A percentile compares a stretch with the other conserved stretches of the same genome.
These are phyloP conservation scores for Casuarina cunninghamiana DNA, from an alignment of 306 rosid species.

Conservation along the genomic window DNA sequence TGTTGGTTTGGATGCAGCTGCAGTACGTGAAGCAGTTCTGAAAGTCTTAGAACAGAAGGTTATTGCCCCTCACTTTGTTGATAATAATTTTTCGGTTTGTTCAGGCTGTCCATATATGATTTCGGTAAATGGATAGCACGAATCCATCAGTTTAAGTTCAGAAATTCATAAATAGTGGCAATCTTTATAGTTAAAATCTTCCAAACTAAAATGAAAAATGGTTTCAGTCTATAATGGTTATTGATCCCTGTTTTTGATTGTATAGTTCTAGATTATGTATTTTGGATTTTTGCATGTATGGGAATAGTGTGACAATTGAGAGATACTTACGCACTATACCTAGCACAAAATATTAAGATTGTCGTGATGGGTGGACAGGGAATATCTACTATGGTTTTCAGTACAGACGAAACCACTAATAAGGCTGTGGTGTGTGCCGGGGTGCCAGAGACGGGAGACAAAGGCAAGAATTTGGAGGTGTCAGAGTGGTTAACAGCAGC, in stretches of 20 bases:
- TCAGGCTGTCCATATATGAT: background rate
- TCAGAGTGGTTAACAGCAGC: conserved; percentile 85
- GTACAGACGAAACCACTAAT: conserved; percentile 77
- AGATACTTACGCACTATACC: background rate
- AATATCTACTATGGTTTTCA: conserved; percentile 83
- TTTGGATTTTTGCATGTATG: conserved; percentile 2
- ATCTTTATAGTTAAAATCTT: background rate
- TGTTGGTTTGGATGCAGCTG: conserved; percentile 87
- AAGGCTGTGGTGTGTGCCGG: conserved; percentile 97
- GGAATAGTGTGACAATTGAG: background rate
- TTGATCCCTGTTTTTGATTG: background rate
- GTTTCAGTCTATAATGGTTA: background rate
- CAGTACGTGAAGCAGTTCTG: conserved; percentile 97
- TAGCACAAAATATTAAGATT: conserved; percentile 24
- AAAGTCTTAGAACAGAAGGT: conserved; percentile 82
- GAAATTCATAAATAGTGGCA: background rate
- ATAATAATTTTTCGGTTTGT: conserved; percentile 12
- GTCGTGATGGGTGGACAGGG: conserved; percentile 58
- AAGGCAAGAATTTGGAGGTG: conserved; percentile 65
- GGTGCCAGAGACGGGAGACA: conserved; percentile 67
- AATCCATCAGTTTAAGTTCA: background rate
- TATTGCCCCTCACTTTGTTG: conserved; percentile 12
- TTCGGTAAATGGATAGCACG: background rate
- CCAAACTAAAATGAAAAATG: background rate
- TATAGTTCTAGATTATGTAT: background rate